Conservation (phyloP, 2,329 filamentous ascomycete species). For the Sodiomyces alkalinus region DNA sequence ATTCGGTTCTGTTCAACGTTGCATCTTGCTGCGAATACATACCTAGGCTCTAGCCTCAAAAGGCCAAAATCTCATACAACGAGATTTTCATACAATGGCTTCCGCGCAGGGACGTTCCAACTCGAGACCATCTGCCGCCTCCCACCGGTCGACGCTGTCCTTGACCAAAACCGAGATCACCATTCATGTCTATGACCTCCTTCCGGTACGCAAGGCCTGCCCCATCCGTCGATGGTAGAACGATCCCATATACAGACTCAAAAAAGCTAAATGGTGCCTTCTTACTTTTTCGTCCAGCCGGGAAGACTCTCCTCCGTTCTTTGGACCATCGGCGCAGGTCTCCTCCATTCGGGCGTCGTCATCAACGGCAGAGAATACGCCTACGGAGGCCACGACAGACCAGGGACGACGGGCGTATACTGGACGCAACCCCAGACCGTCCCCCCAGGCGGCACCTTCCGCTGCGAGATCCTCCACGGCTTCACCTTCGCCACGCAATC, state of each 20-base stretch:
- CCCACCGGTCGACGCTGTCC: constrained; percentile 51
- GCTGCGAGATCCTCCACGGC: constrained; percentile 60
- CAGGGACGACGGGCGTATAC: constrained; percentile 62
- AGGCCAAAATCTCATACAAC: no score
- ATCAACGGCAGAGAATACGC: constrained; percentile 72
- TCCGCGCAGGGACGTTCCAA: no score
- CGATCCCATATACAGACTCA: constrained; percentile 1
- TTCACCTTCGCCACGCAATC: constrained; percentile 54
- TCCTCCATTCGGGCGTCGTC: constrained; percentile 72
- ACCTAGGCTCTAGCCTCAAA: no score
- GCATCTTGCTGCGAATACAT: no score
- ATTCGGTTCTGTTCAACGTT: no score
- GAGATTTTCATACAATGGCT: no score
- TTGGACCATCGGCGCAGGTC: constrained; percentile 62
- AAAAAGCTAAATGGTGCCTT: no score
- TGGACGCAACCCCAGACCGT: constrained; percentile 60
- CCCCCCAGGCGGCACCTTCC: constrained; percentile 66
- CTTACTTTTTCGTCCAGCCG: constrained; percentile 45
- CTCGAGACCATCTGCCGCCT: constrained; percentile 11
- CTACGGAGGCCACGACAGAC: constrained; percentile 66
- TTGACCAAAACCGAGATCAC: constrained; percentile 57
- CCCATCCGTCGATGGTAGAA: not conserved
- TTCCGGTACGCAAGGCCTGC: constrained; percentile 37
- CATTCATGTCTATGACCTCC: constrained; percentile 66
- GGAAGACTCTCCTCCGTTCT: constrained; percentile 60